phyloP scores from a whole-genome alignment of 208 protist genomes.

The Acanthamoeba culbertsoni region DNA sequence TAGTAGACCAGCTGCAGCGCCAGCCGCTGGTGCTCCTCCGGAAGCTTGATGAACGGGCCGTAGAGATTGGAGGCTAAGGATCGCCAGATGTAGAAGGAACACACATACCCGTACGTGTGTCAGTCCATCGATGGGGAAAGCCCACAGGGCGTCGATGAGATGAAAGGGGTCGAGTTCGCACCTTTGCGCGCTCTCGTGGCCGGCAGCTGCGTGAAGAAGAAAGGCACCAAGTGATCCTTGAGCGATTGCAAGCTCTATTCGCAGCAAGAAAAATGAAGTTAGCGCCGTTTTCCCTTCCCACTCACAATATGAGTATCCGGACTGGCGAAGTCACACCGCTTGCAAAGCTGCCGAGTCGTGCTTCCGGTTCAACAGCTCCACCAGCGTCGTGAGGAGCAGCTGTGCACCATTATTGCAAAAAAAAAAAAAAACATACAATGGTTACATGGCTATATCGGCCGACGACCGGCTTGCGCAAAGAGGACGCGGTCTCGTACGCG shows the following conservation, averaged over 20 bases:
- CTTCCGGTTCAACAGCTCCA: neutral
- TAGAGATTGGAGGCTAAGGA: neutral
- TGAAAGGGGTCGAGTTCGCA: neutral
- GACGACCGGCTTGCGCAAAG: no score
- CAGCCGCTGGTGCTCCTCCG: neutral
- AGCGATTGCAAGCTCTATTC: conserved; percentile 26
- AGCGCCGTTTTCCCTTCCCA: no score
- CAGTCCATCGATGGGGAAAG: no score
- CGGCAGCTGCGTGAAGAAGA: conserved; percentile 37
- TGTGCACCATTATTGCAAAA: no score
- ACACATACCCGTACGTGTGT: no score
- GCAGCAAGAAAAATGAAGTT: neutral
- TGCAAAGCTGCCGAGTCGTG: neutral
- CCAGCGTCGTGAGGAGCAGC: neutral
- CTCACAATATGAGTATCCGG: no score
- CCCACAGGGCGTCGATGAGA: no score
- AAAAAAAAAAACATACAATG: no score
- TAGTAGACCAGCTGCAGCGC: conserved; percentile 4
- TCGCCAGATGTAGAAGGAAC: neutral
- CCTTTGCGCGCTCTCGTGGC: neutral
- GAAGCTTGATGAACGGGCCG: neutral
- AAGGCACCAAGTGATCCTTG: conserved; percentile 36
- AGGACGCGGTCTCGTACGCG: no score
- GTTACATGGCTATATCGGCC: no score
- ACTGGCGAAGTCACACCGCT: neutral